A percentile compares a stretch with the other conserved stretches of the same genome.
phyloP scores from a whole-genome alignment of 805 yeast genomes.

The Priceomyces melissophilus region DNA sequence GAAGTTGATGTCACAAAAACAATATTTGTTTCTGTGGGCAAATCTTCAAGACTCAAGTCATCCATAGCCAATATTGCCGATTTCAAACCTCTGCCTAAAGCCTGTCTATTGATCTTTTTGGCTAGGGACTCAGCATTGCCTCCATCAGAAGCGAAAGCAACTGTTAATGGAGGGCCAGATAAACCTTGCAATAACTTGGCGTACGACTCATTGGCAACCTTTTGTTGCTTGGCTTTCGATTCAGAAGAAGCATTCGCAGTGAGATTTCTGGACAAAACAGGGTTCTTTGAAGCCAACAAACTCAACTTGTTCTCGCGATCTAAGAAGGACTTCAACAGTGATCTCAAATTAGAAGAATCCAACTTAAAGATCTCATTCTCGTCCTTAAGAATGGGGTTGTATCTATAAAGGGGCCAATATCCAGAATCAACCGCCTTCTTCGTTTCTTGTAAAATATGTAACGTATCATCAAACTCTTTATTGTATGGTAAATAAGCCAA shows the following conservation, averaged over 20 bases:
- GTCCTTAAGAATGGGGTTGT: constrained; percentile 57
- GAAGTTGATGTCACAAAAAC: constrained; percentile 72
- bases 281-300: constrained; percentile 64
- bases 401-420: constrained; percentile 94
- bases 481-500: constrained; percentile 84
- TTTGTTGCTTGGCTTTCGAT: constrained; percentile 55
- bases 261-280: constrained; percentile 74
- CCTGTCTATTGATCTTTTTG: constrained; percentile 72
- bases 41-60: constrained; percentile 67
- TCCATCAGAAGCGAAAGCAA: constrained; percentile 88
- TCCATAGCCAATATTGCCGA: constrained; percentile 66
- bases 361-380: constrained; percentile 64
- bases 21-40: constrained; percentile 66
- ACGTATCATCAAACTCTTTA: constrained; percentile 61
- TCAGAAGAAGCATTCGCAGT: constrained; percentile 57
- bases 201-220: constrained; percentile 74
- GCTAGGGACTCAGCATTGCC: constrained; percentile 86
- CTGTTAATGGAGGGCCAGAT: constrained; percentile 86
- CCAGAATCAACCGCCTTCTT: constrained; percentile 89
- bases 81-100: constrained; percentile 74
- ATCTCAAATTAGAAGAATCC: constrained; percentile 79
- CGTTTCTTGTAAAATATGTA: constrained; percentile 78
- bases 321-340: constrained; percentile 72
- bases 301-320: constrained; percentile 89
- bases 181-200: constrained; percentile 76